Conservation (phyloP, 306 rosid species). For the Quillaja saponaria region DNA sequence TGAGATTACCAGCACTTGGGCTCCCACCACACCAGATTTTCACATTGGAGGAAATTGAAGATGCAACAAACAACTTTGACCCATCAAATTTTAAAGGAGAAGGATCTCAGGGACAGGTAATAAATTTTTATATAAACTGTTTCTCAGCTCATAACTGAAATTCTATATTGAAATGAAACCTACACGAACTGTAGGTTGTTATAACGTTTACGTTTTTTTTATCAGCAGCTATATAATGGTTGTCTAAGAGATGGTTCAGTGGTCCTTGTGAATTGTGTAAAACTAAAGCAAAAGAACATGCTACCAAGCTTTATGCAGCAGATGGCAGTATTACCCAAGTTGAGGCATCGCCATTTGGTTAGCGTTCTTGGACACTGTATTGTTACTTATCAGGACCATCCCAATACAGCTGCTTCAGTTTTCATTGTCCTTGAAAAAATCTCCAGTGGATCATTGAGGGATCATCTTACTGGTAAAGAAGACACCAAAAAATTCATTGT, state of each 20-base stretch:
- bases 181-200: conserved; percentile 9
- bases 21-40: conserved; percentile 62
- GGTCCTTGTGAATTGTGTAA: conserved; percentile 56
- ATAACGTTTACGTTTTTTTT: conserved; percentile 14
- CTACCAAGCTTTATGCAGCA: conserved; percentile 42
- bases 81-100: conserved; percentile 51
- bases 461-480: conserved; percentile 62
- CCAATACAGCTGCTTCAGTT: conserved; percentile 49
- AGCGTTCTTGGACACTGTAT: conserved; percentile 77
- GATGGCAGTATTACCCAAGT: conserved; percentile 55
- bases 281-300: conserved; percentile 52
- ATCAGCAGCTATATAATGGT: conserved; percentile 66
- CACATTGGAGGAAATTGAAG: conserved; percentile 81
- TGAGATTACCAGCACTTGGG: conserved; percentile 53
- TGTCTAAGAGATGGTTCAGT: conserved; percentile 63
- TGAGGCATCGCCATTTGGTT: conserved; percentile 82
- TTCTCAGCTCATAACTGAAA: conserved; percentile 7
- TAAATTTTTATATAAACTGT: conserved; percentile 17
- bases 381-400: conserved; percentile 54
- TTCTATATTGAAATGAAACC: conserved; percentile 30
- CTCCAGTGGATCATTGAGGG: conserved; percentile 56
- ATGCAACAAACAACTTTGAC: conserved; percentile 70
- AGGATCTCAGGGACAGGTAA: conserved; percentile 71
- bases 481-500: background rate
- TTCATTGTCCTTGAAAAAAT: conserved; percentile 63